Percentiles rank a stretch among this genome's conserved stretches.
phyloP scores from a whole-genome alignment of 768 basidiomycete genomes.

The Trametes maxima region DNA sequence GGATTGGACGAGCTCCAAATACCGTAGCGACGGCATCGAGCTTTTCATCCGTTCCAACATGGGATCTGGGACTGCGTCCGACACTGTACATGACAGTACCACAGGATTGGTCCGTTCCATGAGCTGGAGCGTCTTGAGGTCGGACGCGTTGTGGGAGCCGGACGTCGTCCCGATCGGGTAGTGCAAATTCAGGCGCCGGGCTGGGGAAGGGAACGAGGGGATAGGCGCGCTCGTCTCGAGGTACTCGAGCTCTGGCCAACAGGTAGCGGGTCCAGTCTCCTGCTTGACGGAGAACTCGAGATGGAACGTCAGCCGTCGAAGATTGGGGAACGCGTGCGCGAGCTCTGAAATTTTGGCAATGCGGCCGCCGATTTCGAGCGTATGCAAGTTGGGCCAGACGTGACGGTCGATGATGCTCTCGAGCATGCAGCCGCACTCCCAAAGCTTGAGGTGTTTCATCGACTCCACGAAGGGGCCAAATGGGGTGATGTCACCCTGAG shows the following conservation, averaged over 20 bases:
- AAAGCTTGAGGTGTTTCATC: slow-evolving; percentile 21
- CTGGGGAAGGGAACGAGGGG: slow-evolving; percentile 20
- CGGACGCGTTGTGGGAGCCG: slow-evolving; percentile 3
- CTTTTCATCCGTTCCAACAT: slow-evolving; percentile 22
- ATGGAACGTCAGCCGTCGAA: slow-evolving; percentile 24
- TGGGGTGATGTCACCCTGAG: slow-evolving; percentile 23
- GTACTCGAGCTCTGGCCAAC: slow-evolving; percentile 25
- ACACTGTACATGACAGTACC: slow-evolving; percentile 22
- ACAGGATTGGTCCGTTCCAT: slow-evolving; percentile 21
- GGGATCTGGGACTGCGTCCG: slow-evolving; percentile 2
- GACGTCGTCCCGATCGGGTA: slow-evolving; percentile 16
- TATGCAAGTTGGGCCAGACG: slow-evolving; percentile 23
- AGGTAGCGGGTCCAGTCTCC: slow-evolving; percentile 17
- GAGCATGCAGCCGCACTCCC: slow-evolving; percentile 27
- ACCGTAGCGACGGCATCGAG: slow-evolving; percentile 21
- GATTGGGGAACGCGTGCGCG: slow-evolving; percentile 24
- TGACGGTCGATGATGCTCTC: slow-evolving; percentile 21
- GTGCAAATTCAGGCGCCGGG: slow-evolving; percentile 21
- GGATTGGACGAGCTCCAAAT: slow-evolving; percentile 21
- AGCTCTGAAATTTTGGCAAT: slow-evolving; percentile 22
- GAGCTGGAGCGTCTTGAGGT: slow-evolving; percentile 20
- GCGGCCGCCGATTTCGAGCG: slow-evolving; percentile 26
- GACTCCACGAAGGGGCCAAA: slow-evolving; percentile 20
- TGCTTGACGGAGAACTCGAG: slow-evolving; percentile 25
- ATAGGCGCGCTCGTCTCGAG: slow-evolving; percentile 24